phyloP scores from a whole-genome alignment of 2,329 filamentous ascomycete species.

The Dendrostoma leiphaemia region DNA sequence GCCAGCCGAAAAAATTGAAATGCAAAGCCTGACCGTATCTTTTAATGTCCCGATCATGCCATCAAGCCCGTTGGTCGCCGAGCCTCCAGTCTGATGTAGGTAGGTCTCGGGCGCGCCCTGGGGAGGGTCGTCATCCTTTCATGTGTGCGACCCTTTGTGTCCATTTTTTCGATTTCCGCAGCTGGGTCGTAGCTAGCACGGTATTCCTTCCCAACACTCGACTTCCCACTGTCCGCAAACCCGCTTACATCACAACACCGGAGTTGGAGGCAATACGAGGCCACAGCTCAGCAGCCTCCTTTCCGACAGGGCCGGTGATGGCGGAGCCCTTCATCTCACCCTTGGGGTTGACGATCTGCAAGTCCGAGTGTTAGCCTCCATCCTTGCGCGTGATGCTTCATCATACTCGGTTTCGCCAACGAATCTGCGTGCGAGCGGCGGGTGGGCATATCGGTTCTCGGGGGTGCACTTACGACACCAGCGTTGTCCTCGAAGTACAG shows the following conservation, averaged over 20 bases:
- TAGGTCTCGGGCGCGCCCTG: constrained; percentile 16
- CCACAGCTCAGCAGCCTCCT: constrained; percentile 99
- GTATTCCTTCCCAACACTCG: constrained; percentile 10
- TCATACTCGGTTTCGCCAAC: too few relatives aligned
- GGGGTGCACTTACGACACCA: constrained; percentile 75
- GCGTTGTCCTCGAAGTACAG: constrained; percentile 99
- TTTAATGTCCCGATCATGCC: constrained; percentile 15
- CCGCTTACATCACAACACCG: constrained; percentile 97
- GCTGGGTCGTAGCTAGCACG: constrained; percentile 18
- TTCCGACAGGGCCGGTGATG: constrained; percentile 97
- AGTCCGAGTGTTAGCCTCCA: constrained; percentile 32
- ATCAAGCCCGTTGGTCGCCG: constrained; percentile 30
- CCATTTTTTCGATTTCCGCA: constrained; percentile 20
- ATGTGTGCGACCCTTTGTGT: constrained; percentile 21
- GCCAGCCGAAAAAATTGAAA: constrained; percentile 28
- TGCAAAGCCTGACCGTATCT: constrained; percentile 22
- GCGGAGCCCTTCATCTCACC: constrained; percentile 99
- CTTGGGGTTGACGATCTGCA: constrained; percentile 98
- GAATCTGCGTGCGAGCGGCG: too few relatives aligned
- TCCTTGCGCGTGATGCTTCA: not conserved
- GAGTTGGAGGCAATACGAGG: constrained; percentile 99
- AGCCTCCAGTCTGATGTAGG: constrained; percentile 23
- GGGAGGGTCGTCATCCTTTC: constrained; percentile 7
- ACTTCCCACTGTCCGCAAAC: constrained; percentile 11
- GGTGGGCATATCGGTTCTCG: not conserved